Percentiles rank a stretch among this genome's conserved stretches.
Conservation (phyloP, 495 filamentous ascomycete species). For the Aspergillus sclerotioniger region DNA sequence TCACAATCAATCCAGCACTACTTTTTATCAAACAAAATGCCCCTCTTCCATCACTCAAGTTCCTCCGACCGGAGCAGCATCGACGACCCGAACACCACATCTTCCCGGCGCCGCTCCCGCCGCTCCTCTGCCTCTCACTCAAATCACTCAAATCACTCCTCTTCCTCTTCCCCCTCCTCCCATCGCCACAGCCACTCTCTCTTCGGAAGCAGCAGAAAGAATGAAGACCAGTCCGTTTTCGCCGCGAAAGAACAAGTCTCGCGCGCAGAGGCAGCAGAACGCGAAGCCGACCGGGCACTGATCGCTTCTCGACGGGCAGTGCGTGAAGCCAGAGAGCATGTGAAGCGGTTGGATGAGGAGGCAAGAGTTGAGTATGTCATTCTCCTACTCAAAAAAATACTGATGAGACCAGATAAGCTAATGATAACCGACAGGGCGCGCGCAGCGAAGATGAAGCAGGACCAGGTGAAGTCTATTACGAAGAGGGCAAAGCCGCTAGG, state of each 20-base stretch:
- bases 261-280: slow-evolving; percentile 57
- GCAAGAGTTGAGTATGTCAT: slow-evolving; percentile 58
- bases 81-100: slow-evolving; percentile 14
- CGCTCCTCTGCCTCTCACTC: slow-evolving; percentile 16
- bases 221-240: slow-evolving; percentile 57
- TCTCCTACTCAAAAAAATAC: too few relatives aligned
- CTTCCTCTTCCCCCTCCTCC: slow-evolving; percentile 10
- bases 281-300: slow-evolving; percentile 61
- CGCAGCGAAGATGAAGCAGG: slow-evolving; percentile 64
- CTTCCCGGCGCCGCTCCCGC: slow-evolving; percentile 13
- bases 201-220: not conserved
- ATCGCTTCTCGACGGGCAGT: slow-evolving; percentile 54
- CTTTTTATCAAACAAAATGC: slow-evolving; percentile 20
- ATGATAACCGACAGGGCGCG: slow-evolving; percentile 32
- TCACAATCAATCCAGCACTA: not conserved
- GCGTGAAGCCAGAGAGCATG: slow-evolving; percentile 59
- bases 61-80: slow-evolving; percentile 21
- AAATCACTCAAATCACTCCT: slow-evolving; percentile 10
- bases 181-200: slow-evolving; percentile 22
- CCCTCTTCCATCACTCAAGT: slow-evolving; percentile 28
- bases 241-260: slow-evolving; percentile 57
- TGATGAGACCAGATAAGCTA: not conserved
- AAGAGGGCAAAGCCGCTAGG: slow-evolving; percentile 66
- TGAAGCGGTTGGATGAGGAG: slow-evolving; percentile 60
- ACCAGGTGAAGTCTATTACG: slow-evolving; percentile 58